These are phyloP conservation scores for Luffa aegyptiaca DNA, from an alignment of 306 rosid species.

Conservation along the genomic window DNA sequence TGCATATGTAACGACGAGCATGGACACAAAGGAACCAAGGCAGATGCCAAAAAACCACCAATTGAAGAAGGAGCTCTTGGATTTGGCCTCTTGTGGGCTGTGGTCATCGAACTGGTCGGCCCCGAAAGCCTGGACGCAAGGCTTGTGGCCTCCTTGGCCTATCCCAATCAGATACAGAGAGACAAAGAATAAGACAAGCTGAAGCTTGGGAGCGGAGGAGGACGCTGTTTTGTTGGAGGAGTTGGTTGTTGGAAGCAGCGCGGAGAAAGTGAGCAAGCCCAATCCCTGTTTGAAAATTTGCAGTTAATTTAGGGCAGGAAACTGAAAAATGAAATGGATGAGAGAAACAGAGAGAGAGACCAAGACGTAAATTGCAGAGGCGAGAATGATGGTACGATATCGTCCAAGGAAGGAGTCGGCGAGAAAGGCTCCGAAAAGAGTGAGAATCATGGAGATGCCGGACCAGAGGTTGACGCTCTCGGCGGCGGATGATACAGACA, in stretches of 20 bases:
- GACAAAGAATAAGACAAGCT: conserved; percentile 36
- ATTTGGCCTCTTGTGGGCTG: too few species aligned
- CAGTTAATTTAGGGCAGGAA: too few species aligned
- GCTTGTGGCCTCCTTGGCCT: conserved; percentile 67
- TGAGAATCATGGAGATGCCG: too few species aligned
- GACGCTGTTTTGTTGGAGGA: not conserved
- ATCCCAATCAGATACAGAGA: conserved; percentile 45
- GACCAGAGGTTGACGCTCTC: too few species aligned
- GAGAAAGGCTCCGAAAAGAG: too few species aligned
- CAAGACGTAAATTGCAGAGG: conserved; percentile 22
- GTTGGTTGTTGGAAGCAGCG: conserved; percentile 24
- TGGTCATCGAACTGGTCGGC: conserved; percentile 58
- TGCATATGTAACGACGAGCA: too few species aligned
- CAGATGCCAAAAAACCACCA: too few species aligned
- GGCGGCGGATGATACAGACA: conserved; percentile 10
- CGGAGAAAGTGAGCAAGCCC: conserved; percentile 38
- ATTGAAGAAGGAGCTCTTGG: too few species aligned
- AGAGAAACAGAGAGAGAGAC: conserved; percentile 12
- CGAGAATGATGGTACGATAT: too few species aligned
- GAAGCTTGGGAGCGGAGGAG: conserved; percentile 18
- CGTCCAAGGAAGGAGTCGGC: too few species aligned
- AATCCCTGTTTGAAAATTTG: conserved; percentile 29
- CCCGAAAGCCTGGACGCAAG: conserved; percentile 70
- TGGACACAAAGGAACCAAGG: too few species aligned
- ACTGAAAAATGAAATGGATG: too few species aligned